phyloP scores from a whole-genome alignment of 108 stramenopile genomes.

The Mediolabrus comicus region DNA sequence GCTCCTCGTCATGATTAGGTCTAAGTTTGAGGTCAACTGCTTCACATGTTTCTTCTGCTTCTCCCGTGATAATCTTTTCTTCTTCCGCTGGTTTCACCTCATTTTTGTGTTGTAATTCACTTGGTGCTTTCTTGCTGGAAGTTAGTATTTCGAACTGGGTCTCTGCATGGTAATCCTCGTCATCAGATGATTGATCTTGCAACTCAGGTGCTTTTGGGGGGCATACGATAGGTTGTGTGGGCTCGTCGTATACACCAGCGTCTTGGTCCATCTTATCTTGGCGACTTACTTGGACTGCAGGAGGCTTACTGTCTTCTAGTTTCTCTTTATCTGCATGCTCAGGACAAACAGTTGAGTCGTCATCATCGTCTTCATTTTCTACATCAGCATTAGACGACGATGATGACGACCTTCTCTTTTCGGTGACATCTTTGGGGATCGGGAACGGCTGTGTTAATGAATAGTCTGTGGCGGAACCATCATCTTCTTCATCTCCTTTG shows the following conservation, averaged over 20 bases:
- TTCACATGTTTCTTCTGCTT: not conserved
- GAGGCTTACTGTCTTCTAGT: not conserved
- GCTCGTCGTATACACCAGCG: not conserved
- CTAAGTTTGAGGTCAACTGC: no score
- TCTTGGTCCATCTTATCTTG: not conserved
- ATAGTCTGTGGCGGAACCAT: slow-evolving; percentile 3
- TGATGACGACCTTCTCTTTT: not conserved
- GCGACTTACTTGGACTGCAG: not conserved
- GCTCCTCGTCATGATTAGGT: no score
- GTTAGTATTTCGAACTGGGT: slow-evolving; percentile 6
- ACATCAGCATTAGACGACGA: not conserved
- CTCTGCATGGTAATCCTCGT: slow-evolving; percentile 19
- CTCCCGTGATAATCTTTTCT: not conserved
- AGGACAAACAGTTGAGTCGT: slow-evolving; percentile 1
- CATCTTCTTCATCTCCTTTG: not conserved
- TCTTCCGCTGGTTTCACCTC: slow-evolving; percentile 5
- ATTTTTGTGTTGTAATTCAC: not conserved
- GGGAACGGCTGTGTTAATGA: slow-evolving; percentile 10
- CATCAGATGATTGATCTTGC: not conserved
- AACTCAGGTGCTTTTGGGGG: not conserved
- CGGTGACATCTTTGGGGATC: not conserved
- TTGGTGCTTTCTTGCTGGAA: not conserved
- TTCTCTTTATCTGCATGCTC: not conserved
- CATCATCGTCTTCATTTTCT: not conserved
- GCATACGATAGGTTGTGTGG: not conserved